Conservation (phyloP, 2,329 filamentous ascomycete species). For the Fonsecaea nubica region DNA sequence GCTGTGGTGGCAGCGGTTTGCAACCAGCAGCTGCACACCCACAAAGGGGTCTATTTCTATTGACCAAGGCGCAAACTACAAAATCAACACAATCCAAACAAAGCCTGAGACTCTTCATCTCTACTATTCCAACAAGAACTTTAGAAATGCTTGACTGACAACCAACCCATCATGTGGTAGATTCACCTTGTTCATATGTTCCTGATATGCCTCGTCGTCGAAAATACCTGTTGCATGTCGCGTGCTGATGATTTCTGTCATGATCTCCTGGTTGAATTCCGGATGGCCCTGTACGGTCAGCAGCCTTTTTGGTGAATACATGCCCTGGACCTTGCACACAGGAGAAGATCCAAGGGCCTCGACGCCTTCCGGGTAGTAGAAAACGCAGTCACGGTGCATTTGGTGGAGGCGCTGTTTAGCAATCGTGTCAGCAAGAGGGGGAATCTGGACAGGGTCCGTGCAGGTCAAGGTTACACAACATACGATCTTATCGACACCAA, state of each 20-base stretch:
- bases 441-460: background rate
- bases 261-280: slow-evolving; percentile 77
- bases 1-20: background rate
- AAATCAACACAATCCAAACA: background rate
- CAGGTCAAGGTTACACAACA: slow-evolving; percentile 38
- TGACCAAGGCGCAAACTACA: background rate
- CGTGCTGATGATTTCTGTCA: slow-evolving; percentile 69
- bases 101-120: background rate
- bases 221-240: slow-evolving; percentile 73
- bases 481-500: slow-evolving; percentile 69
- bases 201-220: slow-evolving; percentile 69
- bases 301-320: slow-evolving; percentile 70
- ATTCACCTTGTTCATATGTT: slow-evolving; percentile 70
- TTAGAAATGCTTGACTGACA: slow-evolving; percentile 75
- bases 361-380: slow-evolving; percentile 66
- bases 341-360: slow-evolving; percentile 69
- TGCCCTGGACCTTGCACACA: slow-evolving; percentile 76
- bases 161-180: slow-evolving; percentile 79
- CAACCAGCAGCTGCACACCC: background rate
- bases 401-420: slow-evolving; percentile 67
- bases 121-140: slow-evolving; percentile 69
- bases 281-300: slow-evolving; percentile 87
- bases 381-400: slow-evolving; percentile 83
- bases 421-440: background rate
- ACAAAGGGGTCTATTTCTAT: slow-evolving; percentile 8